A percentile compares a stretch with the other conserved stretches of the same genome.
Evolutionary conservation across 1,139 yeast genomes (phyloP).

Genomic region (Lodderomyces orthopsilosis): DNA sequence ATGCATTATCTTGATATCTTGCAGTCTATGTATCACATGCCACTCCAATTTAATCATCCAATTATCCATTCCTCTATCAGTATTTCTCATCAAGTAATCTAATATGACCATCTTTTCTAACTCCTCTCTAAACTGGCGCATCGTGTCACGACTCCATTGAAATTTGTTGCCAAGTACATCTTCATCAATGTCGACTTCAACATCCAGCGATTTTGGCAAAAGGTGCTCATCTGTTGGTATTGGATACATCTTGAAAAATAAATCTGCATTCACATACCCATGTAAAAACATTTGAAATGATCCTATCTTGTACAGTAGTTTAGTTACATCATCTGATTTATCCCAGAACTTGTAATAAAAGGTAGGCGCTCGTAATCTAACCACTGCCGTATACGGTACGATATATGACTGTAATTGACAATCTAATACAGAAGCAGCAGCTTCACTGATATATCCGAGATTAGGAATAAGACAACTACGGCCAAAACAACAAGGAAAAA

Average conservation of each 20-base stretch:
- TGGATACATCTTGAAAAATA: slow-evolving; percentile 56
- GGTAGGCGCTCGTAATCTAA: slow-evolving; percentile 49
- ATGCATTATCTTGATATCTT: slow-evolving; percentile 13
- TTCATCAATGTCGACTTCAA: slow-evolving; percentile 14
- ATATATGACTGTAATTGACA: slow-evolving; percentile 55
- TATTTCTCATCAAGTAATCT: slow-evolving; percentile 72
- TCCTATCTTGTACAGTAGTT: slow-evolving; percentile 54
- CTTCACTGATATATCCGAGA: slow-evolving; percentile 69
- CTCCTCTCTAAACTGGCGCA: slow-evolving; percentile 57
- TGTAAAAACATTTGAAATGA: slow-evolving; percentile 64
- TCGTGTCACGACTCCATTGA: slow-evolving; percentile 52
- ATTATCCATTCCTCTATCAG: slow-evolving; percentile 73
- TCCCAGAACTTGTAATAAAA: slow-evolving; percentile 60
- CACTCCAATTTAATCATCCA: slow-evolving; percentile 71
- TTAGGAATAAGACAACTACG: slow-evolving; percentile 71
- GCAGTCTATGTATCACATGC: slow-evolving; percentile 22
- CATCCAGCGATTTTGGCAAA: slow-evolving; percentile 22
- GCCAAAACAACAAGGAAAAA: slow-evolving; percentile 78
- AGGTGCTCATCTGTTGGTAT: slow-evolving; percentile 39
- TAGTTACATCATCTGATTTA: slow-evolving; percentile 18
- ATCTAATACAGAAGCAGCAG: slow-evolving; percentile 68
- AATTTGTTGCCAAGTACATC: slow-evolving; percentile 26
- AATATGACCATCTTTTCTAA: slow-evolving; percentile 67
- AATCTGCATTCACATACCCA: slow-evolving; percentile 61
- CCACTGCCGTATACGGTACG: slow-evolving; percentile 66